Evolutionary conservation across 257 asterid genomes (phyloP), one percentile per base, ranked within the genome.

Genomic region (Petunia axillaris): DNA sequence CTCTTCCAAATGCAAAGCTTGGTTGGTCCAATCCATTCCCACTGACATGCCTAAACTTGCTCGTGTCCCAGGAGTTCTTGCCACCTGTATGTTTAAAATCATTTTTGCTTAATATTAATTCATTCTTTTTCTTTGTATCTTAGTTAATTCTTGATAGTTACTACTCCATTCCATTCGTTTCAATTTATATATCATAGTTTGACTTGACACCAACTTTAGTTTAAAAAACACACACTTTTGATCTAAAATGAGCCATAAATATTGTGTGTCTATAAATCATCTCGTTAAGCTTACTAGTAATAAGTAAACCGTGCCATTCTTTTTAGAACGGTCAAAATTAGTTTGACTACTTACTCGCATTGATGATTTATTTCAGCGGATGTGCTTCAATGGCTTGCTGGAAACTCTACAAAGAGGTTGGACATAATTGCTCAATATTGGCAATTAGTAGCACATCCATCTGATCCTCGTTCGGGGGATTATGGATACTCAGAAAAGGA

Each of bases 21-120:
- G 98, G 98, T 68, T 93, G 78, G 98, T 93, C 55, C 98, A 93
- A 70, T 93, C 97, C 44, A 87, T 93, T 77, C 98, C 98, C 77
- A 92, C 94, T 8, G 91, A 92, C 64, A 92, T 91, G 98, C 97
- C 96, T 71, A 87, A 87, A 55, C 88, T 92, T 73, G 43, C 87
- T 80, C 92, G 14, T 53, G 91, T 93, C 62, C 89, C 91, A 40
- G 96, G 97, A 37, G 91, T 93, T 75, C 95, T 93, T 70, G 88
- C 96, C 58, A 88, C 96, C 3, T 94, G 98, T 92, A 87, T 81
- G 14, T 44, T 64, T 0, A 6, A 48, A 46, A 37, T 64, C 36
- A 16, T 64, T 1, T 44, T 3, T 10, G 9, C 44, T n/a, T 4
- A 46, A 13, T 54, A 43, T 71, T 52, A 40, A 15, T 63, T 4